These are phyloP conservation scores for Aegilops sharonensis DNA, from an alignment of 176 grass and related monocot genomes.

Conservation along the genomic window DNA sequence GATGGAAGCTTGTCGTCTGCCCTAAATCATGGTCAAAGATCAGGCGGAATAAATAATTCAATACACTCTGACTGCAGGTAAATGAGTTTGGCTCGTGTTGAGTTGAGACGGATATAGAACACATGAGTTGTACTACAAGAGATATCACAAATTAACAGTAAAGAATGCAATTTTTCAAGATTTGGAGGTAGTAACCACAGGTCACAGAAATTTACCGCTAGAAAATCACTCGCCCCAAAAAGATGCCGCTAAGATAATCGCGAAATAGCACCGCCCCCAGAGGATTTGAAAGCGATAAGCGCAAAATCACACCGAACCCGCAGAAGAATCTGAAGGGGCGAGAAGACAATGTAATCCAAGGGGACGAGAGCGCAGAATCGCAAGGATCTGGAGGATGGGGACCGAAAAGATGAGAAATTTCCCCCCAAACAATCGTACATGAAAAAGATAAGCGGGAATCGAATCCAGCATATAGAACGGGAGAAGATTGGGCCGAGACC, in stretches of 20 bases:
- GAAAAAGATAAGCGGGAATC: background rate
- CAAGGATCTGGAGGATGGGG: background rate
- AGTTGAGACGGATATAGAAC: background rate
- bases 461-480: background rate
- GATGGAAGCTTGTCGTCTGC: background rate
- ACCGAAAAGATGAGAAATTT: conserved; percentile 11
- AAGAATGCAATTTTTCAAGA: background rate
- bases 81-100: too few species aligned
- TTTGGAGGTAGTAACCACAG: background rate
- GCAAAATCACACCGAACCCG: background rate
- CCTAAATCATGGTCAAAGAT: background rate
- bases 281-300: background rate
- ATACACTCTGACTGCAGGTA: background rate
- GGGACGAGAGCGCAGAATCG: background rate
- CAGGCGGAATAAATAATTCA: background rate
- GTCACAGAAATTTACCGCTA: background rate
- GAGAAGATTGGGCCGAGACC: background rate
- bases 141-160: background rate
- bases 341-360: background rate
- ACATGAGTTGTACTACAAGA: too few species aligned
- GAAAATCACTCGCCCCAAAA: background rate
- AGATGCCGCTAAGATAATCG: background rate
- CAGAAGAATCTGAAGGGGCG: background rate
- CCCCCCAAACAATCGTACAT: background rate
- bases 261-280: background rate